Conservation (phyloP, 352 stramenopile species). For the Globisporangium paddicum region DNA sequence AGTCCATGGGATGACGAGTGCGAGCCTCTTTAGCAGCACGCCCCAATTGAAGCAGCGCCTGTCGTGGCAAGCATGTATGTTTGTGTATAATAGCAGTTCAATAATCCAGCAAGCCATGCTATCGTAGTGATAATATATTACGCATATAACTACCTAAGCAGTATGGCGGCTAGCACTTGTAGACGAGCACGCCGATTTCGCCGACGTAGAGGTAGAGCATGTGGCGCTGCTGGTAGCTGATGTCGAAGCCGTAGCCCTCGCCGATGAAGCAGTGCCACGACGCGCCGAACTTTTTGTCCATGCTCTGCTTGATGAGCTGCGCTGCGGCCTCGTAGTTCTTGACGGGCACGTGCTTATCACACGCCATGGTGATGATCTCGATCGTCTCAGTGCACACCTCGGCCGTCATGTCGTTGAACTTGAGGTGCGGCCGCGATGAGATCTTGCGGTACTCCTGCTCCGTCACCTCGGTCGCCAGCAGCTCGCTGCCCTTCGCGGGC, state of each 20-base stretch:
- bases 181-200: constrained; percentile 92
- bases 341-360: constrained; percentile 92
- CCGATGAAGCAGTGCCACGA: constrained; percentile 96
- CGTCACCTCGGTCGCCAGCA: constrained; percentile 38
- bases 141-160: not conserved
- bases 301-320: constrained; percentile 94
- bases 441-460: constrained; percentile 84
- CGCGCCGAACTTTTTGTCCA: constrained; percentile 97
- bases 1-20: not conserved
- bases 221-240: constrained; percentile 95
- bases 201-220: constrained; percentile 95
- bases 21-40: not conserved
- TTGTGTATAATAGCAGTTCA: not conserved
- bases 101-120: not conserved
- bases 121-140: not conserved
- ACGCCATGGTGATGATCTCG: constrained; percentile 96
- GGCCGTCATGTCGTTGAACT: constrained; percentile 88
- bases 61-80: too few relatives aligned
- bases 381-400: constrained; percentile 94
- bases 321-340: constrained; percentile 94
- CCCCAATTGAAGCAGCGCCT: not conserved
- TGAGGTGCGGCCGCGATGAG: constrained; percentile 73
- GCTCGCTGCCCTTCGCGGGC: constrained; percentile 31
- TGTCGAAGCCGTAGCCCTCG: constrained; percentile 96
- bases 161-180: constrained; percentile 84